phyloP scores from a whole-genome alignment of 352 stramenopile genomes.

The Blastocystis sp. region DNA sequence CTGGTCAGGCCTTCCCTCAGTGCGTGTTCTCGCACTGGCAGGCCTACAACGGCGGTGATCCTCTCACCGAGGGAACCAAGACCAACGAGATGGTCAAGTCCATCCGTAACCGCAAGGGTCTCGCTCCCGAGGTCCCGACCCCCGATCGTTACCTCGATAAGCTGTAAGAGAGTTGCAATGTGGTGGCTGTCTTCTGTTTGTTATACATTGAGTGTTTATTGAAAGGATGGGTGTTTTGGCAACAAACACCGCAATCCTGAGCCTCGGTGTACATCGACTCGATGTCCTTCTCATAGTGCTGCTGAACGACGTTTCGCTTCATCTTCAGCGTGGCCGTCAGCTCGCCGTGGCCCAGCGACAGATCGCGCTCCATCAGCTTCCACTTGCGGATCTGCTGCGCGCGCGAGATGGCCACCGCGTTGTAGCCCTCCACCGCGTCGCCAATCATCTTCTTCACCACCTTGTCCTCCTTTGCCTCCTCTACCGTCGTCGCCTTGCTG shows the following conservation, averaged over 20 bases:
- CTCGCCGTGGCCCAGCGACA: conserved; percentile 84
- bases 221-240: too few relatives aligned
- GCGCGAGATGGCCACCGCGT: conserved; percentile 71
- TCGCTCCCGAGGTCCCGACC: too few relatives aligned
- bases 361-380: conserved; percentile 82
- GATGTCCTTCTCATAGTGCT: conserved; percentile 86
- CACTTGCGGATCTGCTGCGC: conserved; percentile 80
- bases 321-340: conserved; percentile 92
- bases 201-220: too few relatives aligned
- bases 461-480: conserved; percentile 76
- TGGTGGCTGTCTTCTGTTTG: too few relatives aligned
- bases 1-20: too few relatives aligned
- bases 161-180: conserved; percentile 78
- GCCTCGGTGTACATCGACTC: conserved; percentile 81
- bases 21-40: too few relatives aligned
- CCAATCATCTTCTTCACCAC: conserved; percentile 81
- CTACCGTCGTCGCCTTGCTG: conserved; percentile 78
- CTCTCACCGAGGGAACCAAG: too few relatives aligned
- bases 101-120: too few relatives aligned
- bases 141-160: too few relatives aligned
- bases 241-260: too few relatives aligned
- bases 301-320: conserved; percentile 85
- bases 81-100: too few relatives aligned
- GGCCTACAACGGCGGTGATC: too few relatives aligned
- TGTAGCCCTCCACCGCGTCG: conserved; percentile 74